Evolutionary conservation across 768 basidiomycete genomes (phyloP), one percentile per base, ranked within the genome.

Genomic region (Trametes cinnabarina): DNA sequence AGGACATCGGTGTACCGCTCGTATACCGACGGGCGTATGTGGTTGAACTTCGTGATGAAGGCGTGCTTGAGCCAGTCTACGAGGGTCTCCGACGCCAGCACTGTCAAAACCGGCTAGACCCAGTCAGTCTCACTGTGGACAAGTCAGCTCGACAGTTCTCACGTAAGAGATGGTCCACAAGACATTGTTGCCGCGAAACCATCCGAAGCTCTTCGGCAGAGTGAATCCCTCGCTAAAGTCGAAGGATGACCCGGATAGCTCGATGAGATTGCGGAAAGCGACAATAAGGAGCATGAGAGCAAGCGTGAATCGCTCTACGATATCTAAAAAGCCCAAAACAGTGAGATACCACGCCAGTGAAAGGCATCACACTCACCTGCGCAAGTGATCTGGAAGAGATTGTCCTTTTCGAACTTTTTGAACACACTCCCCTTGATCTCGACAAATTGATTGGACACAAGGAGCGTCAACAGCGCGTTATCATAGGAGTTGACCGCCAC

Each of bases 11-110:
- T 91, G 70, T 93, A 99, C 15, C 96, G 83, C 62, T 94, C 94
- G 64, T 98, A 99, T 2, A 98, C 93, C 0, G 88, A 90, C 0
- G 94, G 93, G 0, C 95, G 86, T 46, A 99, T 95, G 67, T 98
- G 96, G 65, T 99, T 99, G 77, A 98, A 98, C 72, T 99, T 99
- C 49, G 95, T 96, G 66, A 99, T 98, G 74, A 98, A 99, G 10
- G 95, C 96, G 67, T 99, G 97, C 71, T 99, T 99, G 49, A 98
- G 79, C 96, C 96, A 99, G 70, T 99, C 97, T 11, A 99, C 97
- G 12, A 90, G 71, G 82, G 92, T 90, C 71, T 99, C 97, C 2
- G 94, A 96, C 4, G 86, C 68, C 71, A 98, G 79, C 3, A 99
- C 97, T 2, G 91, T 90, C 48, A 98, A 63, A 1, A 96, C 94